phyloP scores from a whole-genome alignment of 352 stramenopile species.

The Pythium oligandrum region DNA sequence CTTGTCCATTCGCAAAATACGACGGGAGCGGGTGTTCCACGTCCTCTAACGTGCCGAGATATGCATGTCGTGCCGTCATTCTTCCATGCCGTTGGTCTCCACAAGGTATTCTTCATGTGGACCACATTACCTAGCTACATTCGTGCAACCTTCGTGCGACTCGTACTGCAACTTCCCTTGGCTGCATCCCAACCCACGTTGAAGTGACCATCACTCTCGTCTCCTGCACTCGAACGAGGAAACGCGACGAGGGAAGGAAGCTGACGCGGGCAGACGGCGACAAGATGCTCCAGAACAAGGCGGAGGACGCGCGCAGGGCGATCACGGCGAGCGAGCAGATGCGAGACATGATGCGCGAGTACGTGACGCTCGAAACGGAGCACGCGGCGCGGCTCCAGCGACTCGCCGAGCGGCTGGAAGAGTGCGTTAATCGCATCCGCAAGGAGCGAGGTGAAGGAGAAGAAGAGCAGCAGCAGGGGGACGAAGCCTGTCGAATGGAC shows the following conservation, averaged over 20 bases:
- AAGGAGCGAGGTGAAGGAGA: constrained; percentile 5
- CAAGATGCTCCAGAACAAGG: constrained; percentile 6
- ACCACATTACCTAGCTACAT: constrained; percentile 6
- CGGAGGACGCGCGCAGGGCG: constrained; percentile 13
- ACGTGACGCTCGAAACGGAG: constrained; percentile 19
- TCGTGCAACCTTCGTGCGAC: constrained; percentile 5
- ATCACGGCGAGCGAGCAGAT: constrained; percentile 20
- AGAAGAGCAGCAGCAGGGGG: constrained; percentile 5
- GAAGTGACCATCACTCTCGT: constrained; percentile 3
- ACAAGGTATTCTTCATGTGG: constrained; percentile 7
- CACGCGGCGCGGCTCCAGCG: constrained; percentile 17
- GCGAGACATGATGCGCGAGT: constrained; percentile 25
- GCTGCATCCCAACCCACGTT: constrained; percentile 1
- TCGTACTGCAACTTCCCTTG: constrained; percentile 1
- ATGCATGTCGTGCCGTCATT: constrained; percentile 47
- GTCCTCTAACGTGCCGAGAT: constrained; percentile 64
- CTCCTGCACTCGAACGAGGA: too few relatives aligned
- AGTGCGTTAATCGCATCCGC: constrained; percentile 20
- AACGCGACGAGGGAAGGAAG: too few relatives aligned
- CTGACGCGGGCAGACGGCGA: too few relatives aligned
- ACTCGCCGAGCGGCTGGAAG: constrained; percentile 18
- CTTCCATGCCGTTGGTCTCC: constrained; percentile 1
- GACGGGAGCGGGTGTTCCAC: constrained; percentile 44
- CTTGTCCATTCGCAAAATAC: constrained; percentile 39
- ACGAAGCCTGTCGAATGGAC: constrained; percentile 3